Conservation (phyloP, 2,329 filamentous ascomycete genomes). For the Trichoderma harzianum region DNA sequence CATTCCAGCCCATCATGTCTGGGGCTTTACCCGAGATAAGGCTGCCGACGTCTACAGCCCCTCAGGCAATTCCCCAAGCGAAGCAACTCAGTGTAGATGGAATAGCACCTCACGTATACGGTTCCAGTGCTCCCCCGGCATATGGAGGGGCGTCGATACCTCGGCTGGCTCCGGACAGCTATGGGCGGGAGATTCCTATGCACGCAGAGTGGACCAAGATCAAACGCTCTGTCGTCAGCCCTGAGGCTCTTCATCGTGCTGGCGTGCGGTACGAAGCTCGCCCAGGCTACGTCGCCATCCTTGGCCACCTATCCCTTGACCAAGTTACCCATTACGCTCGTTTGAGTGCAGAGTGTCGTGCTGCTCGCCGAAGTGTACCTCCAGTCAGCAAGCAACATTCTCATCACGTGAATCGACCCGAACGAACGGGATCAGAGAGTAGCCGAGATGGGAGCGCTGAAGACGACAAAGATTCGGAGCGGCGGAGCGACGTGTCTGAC, state of each 20-base stretch:
- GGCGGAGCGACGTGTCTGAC: conserved; percentile 33
- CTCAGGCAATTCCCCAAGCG: conserved; percentile 38
- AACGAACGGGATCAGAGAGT: conserved; percentile 33
- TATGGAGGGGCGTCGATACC: conserved; percentile 35
- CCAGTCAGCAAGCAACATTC: conserved; percentile 18
- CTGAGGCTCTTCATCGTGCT: conserved; percentile 51
- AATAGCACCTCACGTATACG: conserved; percentile 21
- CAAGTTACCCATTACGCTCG: conserved; percentile 52
- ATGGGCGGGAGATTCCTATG: conserved; percentile 52
- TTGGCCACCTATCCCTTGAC: conserved; percentile 52
- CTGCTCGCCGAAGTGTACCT: conserved; percentile 31
- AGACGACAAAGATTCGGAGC: conserved; percentile 30
- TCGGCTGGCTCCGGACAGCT: conserved; percentile 53
- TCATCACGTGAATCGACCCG: conserved; percentile 8
- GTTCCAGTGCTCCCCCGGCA: conserved; percentile 26
- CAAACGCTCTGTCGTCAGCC: conserved; percentile 49
- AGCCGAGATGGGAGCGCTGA: conserved; percentile 33
- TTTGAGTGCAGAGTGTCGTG: conserved; percentile 46
- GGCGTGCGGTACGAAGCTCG: conserved; percentile 57
- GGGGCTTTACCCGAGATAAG: conserved; percentile 26
- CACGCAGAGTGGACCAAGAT: conserved; percentile 60
- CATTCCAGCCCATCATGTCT: conserved; percentile 35
- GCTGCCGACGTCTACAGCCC: conserved; percentile 37
- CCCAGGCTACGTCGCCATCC: conserved; percentile 56
- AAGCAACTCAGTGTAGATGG: conserved; percentile 28